phyloP scores from a whole-genome alignment of 176 grass and related monocot genomes.

The Coix lacrymajobi region DNA sequence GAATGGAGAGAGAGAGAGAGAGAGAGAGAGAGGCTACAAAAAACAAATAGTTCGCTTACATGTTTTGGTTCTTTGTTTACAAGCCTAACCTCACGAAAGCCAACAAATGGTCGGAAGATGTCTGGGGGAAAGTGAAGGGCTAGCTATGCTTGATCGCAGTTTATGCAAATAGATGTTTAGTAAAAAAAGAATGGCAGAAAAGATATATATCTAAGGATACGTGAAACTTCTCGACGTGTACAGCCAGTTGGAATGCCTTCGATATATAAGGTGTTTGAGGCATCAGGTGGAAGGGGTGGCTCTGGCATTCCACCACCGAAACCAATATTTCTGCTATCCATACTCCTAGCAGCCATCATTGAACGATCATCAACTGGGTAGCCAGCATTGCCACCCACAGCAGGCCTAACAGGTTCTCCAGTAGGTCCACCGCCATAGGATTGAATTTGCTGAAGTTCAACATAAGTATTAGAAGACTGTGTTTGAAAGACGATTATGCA shows the following conservation, averaged over 20 bases:
- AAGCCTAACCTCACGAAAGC: conserved; percentile 75
- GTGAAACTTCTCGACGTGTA: conserved; percentile 76
- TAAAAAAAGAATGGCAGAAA: neutral
- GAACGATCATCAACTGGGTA: conserved; percentile 67
- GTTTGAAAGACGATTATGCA: neutral
- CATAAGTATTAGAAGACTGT: neutral
- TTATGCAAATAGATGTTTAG: neutral
- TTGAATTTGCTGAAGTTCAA: conserved; percentile 44
- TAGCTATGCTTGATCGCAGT: neutral
- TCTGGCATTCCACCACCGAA: conserved; percentile 62
- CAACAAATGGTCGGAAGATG: conserved; percentile 86
- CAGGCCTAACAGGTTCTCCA: conserved; percentile 50
- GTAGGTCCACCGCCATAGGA: conserved; percentile 37
- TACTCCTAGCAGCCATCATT: conserved; percentile 37
- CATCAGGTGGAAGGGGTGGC: conserved; percentile 65
- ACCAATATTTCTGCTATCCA: conserved; percentile 55
- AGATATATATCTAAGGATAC: conserved; percentile 55
- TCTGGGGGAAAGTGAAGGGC: conserved; percentile 54
- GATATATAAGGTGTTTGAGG: conserved; percentile 77
- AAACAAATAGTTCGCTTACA: conserved; percentile 44
- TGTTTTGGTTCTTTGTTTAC: conserved; percentile 85
- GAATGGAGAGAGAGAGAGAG: too few relatives aligned
- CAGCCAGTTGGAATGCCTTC: conserved; percentile 70
- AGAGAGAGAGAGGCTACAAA: neutral
- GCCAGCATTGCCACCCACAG: conserved; percentile 39